Evolutionary conservation across 495 filamentous ascomycete genomes (phyloP).

Genomic region (Penicillium silybi): DNA sequence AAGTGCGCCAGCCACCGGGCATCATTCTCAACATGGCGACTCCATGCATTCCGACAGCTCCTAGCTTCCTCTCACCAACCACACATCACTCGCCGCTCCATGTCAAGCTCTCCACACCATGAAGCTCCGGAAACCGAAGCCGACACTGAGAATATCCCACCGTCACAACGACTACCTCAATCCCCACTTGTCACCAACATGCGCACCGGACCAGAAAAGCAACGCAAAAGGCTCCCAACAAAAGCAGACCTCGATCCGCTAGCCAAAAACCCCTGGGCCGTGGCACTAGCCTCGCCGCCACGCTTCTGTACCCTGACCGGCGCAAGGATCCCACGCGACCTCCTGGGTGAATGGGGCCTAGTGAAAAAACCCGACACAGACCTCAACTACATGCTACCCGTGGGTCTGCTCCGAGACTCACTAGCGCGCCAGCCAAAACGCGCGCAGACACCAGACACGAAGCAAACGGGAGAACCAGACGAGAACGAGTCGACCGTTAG

Average conservation of each 20-base stretch:
- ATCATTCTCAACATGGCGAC: slow-evolving; percentile 35
- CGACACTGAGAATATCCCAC: slow-evolving; percentile 7
- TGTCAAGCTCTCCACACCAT: slow-evolving; percentile 10
- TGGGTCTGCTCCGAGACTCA: slow-evolving; percentile 37
- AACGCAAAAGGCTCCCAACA: slow-evolving; percentile 29
- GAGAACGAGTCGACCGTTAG: background rate
- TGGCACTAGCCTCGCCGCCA: slow-evolving; percentile 59
- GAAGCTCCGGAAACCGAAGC: background rate
- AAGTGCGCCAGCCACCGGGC: slow-evolving; percentile 21
- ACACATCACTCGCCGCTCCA: slow-evolving; percentile 1
- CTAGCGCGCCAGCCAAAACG: background rate
- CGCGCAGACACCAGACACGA: background rate
- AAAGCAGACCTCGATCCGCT: slow-evolving; percentile 40
- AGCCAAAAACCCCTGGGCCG: slow-evolving; percentile 41
- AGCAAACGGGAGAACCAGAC: background rate
- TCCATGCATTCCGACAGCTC: slow-evolving; percentile 27
- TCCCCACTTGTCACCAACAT: slow-evolving; percentile 31
- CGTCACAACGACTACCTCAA: slow-evolving; percentile 40
- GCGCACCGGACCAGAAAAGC: slow-evolving; percentile 11
- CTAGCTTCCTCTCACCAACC: slow-evolving; percentile 7
- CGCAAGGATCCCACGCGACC: slow-evolving; percentile 53
- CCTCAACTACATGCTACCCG: slow-evolving; percentile 57
- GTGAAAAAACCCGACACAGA: slow-evolving; percentile 53
- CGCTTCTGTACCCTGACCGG: slow-evolving; percentile 59
- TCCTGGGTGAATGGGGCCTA: slow-evolving; percentile 61